Evolutionary conservation across 768 basidiomycete genomes (phyloP), one percentile per base, ranked within the genome.

Genomic region (Suillus variegatus): DNA sequence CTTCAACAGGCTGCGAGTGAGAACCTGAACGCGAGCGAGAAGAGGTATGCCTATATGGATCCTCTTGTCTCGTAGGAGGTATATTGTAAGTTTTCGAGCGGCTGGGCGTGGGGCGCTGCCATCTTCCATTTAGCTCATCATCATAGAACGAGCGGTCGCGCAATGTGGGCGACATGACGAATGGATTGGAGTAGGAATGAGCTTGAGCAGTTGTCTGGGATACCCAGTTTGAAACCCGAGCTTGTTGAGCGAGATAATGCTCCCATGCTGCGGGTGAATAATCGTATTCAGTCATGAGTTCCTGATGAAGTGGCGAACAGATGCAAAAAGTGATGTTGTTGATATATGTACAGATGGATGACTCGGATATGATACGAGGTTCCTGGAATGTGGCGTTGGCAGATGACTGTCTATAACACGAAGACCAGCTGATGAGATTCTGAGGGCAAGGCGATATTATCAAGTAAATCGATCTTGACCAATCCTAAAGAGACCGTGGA

Each of bases 251-350:
- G 61, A 82, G 38, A 70, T 82, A 77, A 12, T 78, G 80, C 62
- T 85, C 79, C 69, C 81, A 76, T 36, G 85, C 85, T 70, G 83
- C 85, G 22, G 84, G 85, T 62, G 85, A 86, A 73, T 79, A 86
- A 76, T 86, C 86, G 82, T 87, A 87, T 73, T 87, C 85, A 36
- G 85, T 86, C 85, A 87, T 87, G 49, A 52, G 67, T 46, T 46
- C 62, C 22, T 22, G 40, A 20, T 36, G 66, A 63, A 52, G 35
- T 57, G 47, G 38, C 61, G 64, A 64, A 28, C 55, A n/a, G 61
- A 64, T 73, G 60, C 41, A 56, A 63, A 49, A 49, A 49, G 54
- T 57, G 32, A 20, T 36, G 16, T 32, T 38, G 36, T 41, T 46
- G 64, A 72, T 68, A 68, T 74, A 72, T 66, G 49, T 54, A 61